Conservation (phyloP, 257 asterid species). For the Osmanthus fragrans region DNA sequence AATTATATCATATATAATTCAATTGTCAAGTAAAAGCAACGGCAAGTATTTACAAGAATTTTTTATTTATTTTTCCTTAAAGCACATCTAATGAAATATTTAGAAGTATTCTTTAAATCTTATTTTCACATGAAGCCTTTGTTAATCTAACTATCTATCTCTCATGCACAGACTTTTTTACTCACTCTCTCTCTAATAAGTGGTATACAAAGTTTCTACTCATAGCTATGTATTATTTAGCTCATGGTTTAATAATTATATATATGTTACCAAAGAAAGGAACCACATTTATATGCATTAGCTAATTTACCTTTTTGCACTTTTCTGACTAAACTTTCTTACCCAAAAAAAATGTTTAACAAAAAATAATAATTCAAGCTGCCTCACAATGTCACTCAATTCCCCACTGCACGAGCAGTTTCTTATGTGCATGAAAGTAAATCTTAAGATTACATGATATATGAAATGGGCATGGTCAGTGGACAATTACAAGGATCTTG, state of each 20-base stretch:
- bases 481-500: constrained; percentile 2
- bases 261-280: not conserved
- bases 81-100: not conserved
- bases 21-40: not conserved
- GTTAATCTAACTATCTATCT: not conserved
- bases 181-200: not conserved
- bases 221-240: not conserved
- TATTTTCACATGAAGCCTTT: not conserved
- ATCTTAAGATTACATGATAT: not conserved
- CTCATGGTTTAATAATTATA: not conserved
- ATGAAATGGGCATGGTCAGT: not conserved
- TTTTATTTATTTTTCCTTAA: not conserved
- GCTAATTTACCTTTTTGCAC: not conserved
- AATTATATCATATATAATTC: not conserved
- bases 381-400: constrained; percentile 3
- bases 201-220: not conserved
- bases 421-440: not conserved
- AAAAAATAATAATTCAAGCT: not conserved
- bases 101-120: not conserved
- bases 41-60: not conserved
- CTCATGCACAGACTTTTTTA: too few relatives aligned
- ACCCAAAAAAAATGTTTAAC: not conserved
- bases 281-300: not conserved
- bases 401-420: not conserved
- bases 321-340: not conserved